These are phyloP conservation scores for Colletotrichum nymphaeae DNA, from an alignment of 2,329 filamentous ascomycete genomes.

Conservation along the genomic window DNA sequence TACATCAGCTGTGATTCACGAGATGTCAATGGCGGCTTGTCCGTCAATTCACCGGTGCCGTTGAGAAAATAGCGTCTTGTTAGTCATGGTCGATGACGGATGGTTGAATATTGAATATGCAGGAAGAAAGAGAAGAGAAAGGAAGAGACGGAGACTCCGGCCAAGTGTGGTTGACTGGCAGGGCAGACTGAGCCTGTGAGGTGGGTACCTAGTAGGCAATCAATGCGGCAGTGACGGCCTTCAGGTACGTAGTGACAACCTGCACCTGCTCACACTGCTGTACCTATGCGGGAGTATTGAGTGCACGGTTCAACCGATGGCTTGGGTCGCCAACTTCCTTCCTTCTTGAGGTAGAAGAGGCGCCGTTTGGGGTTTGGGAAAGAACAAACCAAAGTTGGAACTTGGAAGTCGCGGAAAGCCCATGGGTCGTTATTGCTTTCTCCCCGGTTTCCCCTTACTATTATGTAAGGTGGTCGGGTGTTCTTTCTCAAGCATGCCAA, in stretches of 20 bases:
- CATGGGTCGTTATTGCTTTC: neutral
- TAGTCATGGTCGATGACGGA: neutral
- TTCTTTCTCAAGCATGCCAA: neutral
- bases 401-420: neutral
- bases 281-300: neutral
- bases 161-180: neutral
- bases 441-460: neutral
- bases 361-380: neutral
- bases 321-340: neutral
- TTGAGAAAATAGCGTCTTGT: neutral
- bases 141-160: constrained; percentile 19
- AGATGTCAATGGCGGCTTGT: neutral
- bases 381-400: neutral
- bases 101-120: neutral
- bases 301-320: neutral
- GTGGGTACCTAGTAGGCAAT: neutral
- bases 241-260: too few relatives aligned
- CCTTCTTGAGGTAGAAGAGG: neutral
- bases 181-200: neutral
- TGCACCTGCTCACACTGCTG: neutral
- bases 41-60: neutral
- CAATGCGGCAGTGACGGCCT: neutral
- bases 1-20: neutral
- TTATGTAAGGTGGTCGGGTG: too few relatives aligned
- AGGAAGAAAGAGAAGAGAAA: constrained; percentile 8